Evolutionary conservation across 1,284 basidiomycete genomes (phyloP).

Genomic region (Ceratobasidium sp.): DNA sequence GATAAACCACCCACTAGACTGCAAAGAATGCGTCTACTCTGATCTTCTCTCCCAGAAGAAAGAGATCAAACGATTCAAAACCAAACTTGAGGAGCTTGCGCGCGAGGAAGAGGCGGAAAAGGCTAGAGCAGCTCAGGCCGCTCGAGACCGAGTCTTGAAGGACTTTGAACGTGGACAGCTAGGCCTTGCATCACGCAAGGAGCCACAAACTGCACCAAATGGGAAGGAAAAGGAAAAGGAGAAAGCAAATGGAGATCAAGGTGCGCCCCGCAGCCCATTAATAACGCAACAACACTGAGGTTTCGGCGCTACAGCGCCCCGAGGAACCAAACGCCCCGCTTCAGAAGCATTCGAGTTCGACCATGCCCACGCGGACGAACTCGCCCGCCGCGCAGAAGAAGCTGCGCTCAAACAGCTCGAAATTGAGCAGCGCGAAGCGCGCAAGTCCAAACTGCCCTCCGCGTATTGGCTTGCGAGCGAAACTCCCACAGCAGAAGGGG

Average conservation of each 20-base stretch:
- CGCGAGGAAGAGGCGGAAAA: constrained; percentile 80
- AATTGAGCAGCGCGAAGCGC: constrained; percentile 82
- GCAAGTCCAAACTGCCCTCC: constrained; percentile 89
- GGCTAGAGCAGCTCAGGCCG: constrained; percentile 70
- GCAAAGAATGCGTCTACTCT: constrained; percentile 86
- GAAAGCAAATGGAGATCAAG: constrained; percentile 42
- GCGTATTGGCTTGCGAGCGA: constrained; percentile 89
- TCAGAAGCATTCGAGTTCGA: constrained; percentile 71
- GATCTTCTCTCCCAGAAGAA: constrained; percentile 89
- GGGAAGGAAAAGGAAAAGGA: constrained; percentile 47
- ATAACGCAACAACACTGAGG: not conserved
- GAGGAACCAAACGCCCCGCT: constrained; percentile 72
- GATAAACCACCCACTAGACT: constrained; percentile 57
- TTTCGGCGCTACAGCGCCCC: constrained; percentile 48
- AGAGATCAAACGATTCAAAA: constrained; percentile 87
- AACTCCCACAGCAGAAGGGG: constrained; percentile 78
- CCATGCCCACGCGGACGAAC: constrained; percentile 70
- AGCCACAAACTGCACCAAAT: constrained; percentile 43
- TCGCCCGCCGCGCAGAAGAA: constrained; percentile 84
- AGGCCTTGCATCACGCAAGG: constrained; percentile 59
- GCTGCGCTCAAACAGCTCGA: constrained; percentile 83
- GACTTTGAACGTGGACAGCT: constrained; percentile 89
- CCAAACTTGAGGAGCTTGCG: constrained; percentile 75
- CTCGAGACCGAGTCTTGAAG: constrained; percentile 81
- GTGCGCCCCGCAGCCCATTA: not conserved